phyloP scores from a whole-genome alignment of 805 yeast genomes.

The Lachancea kluyveri region DNA sequence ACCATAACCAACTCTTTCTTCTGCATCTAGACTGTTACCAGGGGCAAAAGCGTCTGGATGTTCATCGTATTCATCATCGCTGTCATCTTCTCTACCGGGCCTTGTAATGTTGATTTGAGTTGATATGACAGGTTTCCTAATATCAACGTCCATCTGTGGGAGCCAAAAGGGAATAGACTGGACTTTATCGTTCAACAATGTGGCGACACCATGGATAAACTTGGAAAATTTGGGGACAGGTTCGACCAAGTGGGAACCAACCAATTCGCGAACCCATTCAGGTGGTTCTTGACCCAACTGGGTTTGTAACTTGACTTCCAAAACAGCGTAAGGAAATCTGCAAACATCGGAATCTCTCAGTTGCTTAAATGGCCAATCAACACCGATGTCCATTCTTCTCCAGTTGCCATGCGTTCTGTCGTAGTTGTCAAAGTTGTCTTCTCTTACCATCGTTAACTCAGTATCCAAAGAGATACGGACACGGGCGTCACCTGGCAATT shows the following conservation, averaged over 20 bases:
- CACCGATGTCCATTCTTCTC: conserved; percentile 98
- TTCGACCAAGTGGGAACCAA: conserved; percentile 88
- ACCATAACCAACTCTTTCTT: conserved; percentile 57
- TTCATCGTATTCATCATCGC: conserved; percentile 30
- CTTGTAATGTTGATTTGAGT: conserved; percentile 40
- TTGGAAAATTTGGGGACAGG: conserved; percentile 98
- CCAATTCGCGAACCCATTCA: conserved; percentile 90
- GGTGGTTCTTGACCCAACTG: conserved; percentile 99
- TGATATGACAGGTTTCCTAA: conserved; percentile 68
- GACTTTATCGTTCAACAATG: conserved; percentile 79
- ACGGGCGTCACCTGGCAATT: conserved; percentile 98
- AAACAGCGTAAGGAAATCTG: conserved; percentile 94
- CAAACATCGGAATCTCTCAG: conserved; percentile 79
- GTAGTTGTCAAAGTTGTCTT: conserved; percentile 90
- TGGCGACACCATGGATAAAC: conserved; percentile 93
- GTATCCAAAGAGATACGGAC: conserved; percentile 98
- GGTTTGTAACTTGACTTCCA: conserved; percentile 95
- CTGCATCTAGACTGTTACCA: conserved; percentile 66
- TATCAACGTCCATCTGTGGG: conserved; percentile 95
- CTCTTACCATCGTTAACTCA: conserved; percentile 95
- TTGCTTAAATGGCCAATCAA: conserved; percentile 90
- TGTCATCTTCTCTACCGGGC: conserved; percentile 24
- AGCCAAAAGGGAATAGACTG: conserved; percentile 92
- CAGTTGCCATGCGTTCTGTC: conserved; percentile 90
- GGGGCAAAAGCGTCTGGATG: conserved; percentile 33